These are phyloP conservation scores for Neofusicoccum umdonicola DNA, from an alignment of 2,329 filamentous ascomycete species.

Conservation along the genomic window DNA sequence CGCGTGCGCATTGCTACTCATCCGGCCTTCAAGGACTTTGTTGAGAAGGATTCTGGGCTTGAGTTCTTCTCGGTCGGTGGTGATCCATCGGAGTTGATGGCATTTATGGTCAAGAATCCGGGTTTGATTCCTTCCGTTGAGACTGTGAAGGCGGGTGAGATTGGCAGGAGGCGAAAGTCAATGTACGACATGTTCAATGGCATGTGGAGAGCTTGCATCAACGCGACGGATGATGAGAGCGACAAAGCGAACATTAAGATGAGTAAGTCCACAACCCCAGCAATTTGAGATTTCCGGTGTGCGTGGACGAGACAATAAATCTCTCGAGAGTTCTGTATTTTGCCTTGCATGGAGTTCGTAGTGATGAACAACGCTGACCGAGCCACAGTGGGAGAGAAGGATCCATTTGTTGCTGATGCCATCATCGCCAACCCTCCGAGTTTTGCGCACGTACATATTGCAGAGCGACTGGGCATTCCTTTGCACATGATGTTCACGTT, in stretches of 20 bases:
- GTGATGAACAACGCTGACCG: neutral
- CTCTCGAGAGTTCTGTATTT: too few relatives aligned
- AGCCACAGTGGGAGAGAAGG: conserved; percentile 52
- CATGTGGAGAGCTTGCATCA: conserved; percentile 77
- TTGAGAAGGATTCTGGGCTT: conserved; percentile 67
- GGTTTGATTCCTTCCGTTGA: conserved; percentile 73
- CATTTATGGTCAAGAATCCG: conserved; percentile 83
- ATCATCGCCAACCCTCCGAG: conserved; percentile 79
- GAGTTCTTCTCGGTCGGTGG: conserved; percentile 82
- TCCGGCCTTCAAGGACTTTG: conserved; percentile 72
- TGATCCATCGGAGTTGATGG: conserved; percentile 78
- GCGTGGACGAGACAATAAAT: too few relatives aligned
- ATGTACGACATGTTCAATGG: conserved; percentile 84
- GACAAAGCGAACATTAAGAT: conserved; percentile 60
- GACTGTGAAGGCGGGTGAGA: conserved; percentile 70
- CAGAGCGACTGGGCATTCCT: conserved; percentile 71
- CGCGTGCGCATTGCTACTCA: conserved; percentile 77
- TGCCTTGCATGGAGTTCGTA: conserved; percentile 26
- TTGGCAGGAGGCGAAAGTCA: conserved; percentile 62
- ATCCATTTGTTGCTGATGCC: conserved; percentile 78
- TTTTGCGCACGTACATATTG: conserved; percentile 73
- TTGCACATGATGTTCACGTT: conserved; percentile 90
- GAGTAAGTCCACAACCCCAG: conserved; percentile 35
- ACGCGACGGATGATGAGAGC: conserved; percentile 67
- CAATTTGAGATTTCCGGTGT: too few relatives aligned